Evolutionary conservation across 1,284 basidiomycete species (phyloP).

Genomic region (Cutaneotrichosporon mucoides): DNA sequence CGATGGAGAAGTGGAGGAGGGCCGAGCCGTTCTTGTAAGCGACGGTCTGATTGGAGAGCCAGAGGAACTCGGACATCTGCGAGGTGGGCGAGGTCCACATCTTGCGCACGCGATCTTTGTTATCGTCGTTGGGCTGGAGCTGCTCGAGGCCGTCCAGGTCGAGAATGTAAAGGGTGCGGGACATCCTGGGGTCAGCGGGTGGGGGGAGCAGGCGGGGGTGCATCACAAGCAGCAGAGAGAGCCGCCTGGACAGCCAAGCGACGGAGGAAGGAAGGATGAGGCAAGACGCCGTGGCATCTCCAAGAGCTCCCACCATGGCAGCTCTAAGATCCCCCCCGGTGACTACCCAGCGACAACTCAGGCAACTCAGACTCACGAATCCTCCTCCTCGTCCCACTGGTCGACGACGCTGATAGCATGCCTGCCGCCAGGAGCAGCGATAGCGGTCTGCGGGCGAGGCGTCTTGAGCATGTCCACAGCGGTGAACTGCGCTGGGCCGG

Average conservation of each 20-base stretch:
- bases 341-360: too few species aligned
- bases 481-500: slow-evolving; percentile 53
- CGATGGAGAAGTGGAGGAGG: slow-evolving; percentile 23
- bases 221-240: too few species aligned
- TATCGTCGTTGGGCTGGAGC: not conserved
- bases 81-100: slow-evolving; percentile 25
- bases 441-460: slow-evolving; percentile 62
- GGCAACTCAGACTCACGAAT: slow-evolving; percentile 57
- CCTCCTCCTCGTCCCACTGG: slow-evolving; percentile 64
- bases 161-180: slow-evolving; percentile 60
- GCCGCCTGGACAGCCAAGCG: too few species aligned
- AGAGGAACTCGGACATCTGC: slow-evolving; percentile 33
- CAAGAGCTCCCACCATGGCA: not conserved
- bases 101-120: not conserved
- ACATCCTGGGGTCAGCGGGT: slow-evolving; percentile 54
- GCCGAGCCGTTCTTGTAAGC: slow-evolving; percentile 45
- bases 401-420: slow-evolving; percentile 64
- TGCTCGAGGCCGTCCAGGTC: slow-evolving; percentile 6
- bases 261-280: not conserved
- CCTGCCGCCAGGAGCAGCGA: slow-evolving; percentile 63
- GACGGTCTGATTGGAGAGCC: slow-evolving; percentile 39
- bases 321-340: not conserved
- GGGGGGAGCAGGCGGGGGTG: not conserved
- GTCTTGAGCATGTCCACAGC: slow-evolving; percentile 69
- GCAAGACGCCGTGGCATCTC: too few species aligned